Percentiles rank a stretch among this genome's conserved stretches.
Conservation (phyloP, 2,329 filamentous ascomycete species). For the Phialocephala sp. region DNA sequence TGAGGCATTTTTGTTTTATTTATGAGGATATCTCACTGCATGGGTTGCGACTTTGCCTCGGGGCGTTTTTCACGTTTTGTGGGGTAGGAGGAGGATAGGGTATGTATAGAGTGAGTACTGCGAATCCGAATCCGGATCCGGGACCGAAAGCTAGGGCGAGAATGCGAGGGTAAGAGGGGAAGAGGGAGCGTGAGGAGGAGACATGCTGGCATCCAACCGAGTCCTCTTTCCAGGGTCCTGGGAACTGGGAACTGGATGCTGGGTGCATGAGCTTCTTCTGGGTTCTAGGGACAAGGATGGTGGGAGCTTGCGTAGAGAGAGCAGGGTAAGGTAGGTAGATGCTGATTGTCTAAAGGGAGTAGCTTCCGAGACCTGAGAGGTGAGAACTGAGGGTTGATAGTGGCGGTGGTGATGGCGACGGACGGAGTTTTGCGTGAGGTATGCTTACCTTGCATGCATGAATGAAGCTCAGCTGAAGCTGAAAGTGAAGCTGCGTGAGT, state of each 20-base stretch:
- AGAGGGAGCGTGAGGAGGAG: neutral
- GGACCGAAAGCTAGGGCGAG: neutral
- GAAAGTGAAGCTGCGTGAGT: too few species aligned
- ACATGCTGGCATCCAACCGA: neutral
- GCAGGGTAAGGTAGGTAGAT: neutral
- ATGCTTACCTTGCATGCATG: neutral
- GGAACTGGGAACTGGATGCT: neutral
- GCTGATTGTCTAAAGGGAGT: neutral
- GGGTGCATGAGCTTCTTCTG: neutral
- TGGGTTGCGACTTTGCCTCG: too few species aligned
- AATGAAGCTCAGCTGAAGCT: neutral
- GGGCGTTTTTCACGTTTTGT: neutral
- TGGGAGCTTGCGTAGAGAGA: too few species aligned
- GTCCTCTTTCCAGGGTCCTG: neutral
- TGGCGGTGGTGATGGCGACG: neutral
- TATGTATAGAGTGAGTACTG: neutral
- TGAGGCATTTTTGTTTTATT: neutral
- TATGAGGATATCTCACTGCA: too few species aligned
- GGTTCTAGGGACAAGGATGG: too few species aligned
- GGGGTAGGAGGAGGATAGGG: too few species aligned
- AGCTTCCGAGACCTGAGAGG: too few species aligned
- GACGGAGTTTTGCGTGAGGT: neutral
- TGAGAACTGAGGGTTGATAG: neutral
- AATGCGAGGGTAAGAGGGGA: neutral
- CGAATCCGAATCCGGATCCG: neutral